Conservation (phyloP, 2,329 filamentous ascomycete species). For the Penicillium corylophilum region DNA sequence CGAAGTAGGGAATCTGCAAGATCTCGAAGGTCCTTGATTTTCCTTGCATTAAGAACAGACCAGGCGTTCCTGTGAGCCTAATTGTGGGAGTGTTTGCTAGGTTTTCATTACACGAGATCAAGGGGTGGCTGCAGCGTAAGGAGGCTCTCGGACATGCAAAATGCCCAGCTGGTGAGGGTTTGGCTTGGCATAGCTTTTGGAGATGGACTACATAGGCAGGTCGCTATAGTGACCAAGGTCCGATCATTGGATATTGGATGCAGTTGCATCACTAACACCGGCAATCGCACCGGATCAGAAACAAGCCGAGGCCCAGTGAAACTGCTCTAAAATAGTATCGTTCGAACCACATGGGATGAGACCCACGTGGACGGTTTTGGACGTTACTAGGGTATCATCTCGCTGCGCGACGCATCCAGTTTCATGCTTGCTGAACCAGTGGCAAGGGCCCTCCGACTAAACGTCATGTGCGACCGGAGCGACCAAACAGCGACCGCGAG, state of each 20-base stretch:
- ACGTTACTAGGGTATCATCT: not conserved
- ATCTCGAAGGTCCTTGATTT: constrained; percentile 10
- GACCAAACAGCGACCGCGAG: constrained; percentile 6
- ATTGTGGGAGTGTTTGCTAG: constrained; percentile 2
- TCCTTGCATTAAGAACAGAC: constrained; percentile 24
- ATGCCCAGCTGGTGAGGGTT: not conserved
- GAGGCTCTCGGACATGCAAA: constrained; percentile 13
- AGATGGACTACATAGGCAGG: not conserved
- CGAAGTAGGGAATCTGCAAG: constrained; percentile 8
- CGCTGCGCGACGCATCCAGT: constrained; percentile 13
- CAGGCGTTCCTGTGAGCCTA: constrained; percentile 18
- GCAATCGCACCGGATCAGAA: not conserved
- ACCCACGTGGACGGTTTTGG: constrained; percentile 3
- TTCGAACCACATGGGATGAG: constrained; percentile 5
- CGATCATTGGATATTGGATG: not conserved
- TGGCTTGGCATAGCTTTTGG: not conserved
- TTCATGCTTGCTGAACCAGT: constrained; percentile 1
- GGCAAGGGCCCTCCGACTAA: not conserved
- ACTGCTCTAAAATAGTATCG: not conserved
- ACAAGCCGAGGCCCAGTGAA: not conserved
- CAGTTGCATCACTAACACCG: not conserved
- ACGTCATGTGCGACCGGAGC: not conserved
- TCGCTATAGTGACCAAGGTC: not conserved
- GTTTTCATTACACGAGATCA: constrained; percentile 2
- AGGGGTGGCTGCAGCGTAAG: constrained; percentile 18